A percentile compares a stretch with the other conserved stretches of the same genome.
phyloP scores from a whole-genome alignment of 345 rosid genomes.

The Bruguiera parviflora region DNA sequence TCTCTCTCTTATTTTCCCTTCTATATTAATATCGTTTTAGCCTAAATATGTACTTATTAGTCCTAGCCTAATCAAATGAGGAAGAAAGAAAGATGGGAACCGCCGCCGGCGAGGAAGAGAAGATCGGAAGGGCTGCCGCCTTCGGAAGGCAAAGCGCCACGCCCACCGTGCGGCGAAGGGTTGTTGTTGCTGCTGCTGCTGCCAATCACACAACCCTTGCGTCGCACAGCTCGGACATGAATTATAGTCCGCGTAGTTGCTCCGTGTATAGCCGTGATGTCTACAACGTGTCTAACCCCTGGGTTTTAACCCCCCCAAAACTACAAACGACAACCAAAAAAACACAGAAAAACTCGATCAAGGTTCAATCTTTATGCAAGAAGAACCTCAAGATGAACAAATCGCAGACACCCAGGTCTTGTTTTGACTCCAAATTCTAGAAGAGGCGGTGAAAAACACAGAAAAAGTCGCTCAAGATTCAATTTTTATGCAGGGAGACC shows the following conservation, averaged over 20 bases:
- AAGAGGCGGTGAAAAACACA: not conserved
- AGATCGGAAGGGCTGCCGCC: slow-evolving; percentile 99
- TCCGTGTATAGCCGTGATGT: slow-evolving; percentile 98
- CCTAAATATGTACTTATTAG: not conserved
- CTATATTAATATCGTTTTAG: not conserved
- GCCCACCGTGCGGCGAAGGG: slow-evolving; percentile 99
- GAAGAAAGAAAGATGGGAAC: slow-evolving; percentile 22
- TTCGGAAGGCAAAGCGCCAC: slow-evolving; percentile 99
- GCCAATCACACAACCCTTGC: slow-evolving; percentile 75
- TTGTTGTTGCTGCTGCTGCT: slow-evolving; percentile 15
- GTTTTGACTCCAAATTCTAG: too few relatives aligned
- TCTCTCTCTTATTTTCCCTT: too few relatives aligned
- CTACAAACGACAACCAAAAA: not conserved
- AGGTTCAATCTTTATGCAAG: not conserved
- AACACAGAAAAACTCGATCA: not conserved
- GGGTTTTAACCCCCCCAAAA: slow-evolving; percentile 13
- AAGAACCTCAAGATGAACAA: too few relatives aligned
- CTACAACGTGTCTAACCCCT: slow-evolving; percentile 42
- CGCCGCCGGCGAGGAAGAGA: slow-evolving; percentile 99
- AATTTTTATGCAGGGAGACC: not conserved
- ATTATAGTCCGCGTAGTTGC: slow-evolving; percentile 40
- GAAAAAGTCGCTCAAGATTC: not conserved
- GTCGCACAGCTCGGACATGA: slow-evolving; percentile 84
- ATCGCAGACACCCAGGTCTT: too few relatives aligned
- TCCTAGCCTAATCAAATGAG: slow-evolving; percentile 14